Evolutionary conservation across 1,284 basidiomycete genomes (phyloP), one percentile per base, ranked within the genome.

Genomic region (Rhodotorula sp.): DNA sequence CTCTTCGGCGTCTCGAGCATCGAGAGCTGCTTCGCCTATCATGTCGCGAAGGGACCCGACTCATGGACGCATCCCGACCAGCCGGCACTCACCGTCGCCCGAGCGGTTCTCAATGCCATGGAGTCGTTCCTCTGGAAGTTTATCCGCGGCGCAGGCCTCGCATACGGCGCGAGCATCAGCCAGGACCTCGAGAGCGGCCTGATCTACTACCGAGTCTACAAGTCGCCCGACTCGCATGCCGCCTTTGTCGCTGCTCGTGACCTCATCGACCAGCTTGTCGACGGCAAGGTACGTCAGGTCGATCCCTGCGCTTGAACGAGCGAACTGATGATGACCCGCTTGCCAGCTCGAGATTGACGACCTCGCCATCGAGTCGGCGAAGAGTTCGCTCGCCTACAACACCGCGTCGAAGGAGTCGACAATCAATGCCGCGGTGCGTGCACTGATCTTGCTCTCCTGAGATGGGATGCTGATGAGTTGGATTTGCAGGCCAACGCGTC

Each of bases 1-100:
- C 85, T 99, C 51, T 90, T 94, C 79, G 88, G 91, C 68, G 84
- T 99, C 74, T 89, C 94, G 0, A 92, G 93, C 7, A 96, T 98
- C 74, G 96, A 99, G 82, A 94, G 92, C 76, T 90, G 91, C 15
- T 99, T 89, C 80, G 89, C 88, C 22, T 87, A 85, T 34, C 90
- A 95, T 78, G 89, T 88, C 20, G 86, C 91, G 0, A 91, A 89
- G 78, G 89, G 90, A 32, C 76, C 79, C 22, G 47, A 71, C 36
- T 71, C 69, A n/a, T 67, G 62, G 57, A 68, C 66, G 11, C 89
- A 97, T 79, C 87, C 89, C 1, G 92, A 97, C 74, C 89, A 89
- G 68, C 90, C 95, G 1, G 90, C 90, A 22, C 82, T 97, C 46
- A 86, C 88, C 46, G 86, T 99, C n/a, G 89, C 94, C 1, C 82